phyloP scores from a whole-genome alignment of 2,329 filamentous ascomycete genomes.

The Samsoniella hepiali region DNA sequence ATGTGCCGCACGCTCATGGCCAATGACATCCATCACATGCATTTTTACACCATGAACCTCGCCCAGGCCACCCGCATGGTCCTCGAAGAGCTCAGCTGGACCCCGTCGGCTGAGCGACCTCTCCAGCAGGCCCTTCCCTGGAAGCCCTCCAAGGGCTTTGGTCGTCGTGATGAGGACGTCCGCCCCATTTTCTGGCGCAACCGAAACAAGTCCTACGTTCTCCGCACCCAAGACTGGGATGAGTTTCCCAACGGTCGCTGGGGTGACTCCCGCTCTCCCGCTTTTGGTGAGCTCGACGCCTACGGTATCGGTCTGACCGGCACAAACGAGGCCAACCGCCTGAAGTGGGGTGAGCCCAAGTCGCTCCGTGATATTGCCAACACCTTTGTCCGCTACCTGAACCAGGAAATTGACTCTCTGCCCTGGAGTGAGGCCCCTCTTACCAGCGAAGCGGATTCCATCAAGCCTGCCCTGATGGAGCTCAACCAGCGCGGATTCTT shows the following conservation, averaged over 20 bases:
- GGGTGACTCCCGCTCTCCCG: conserved; percentile 94
- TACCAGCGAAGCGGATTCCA: conserved; percentile 73
- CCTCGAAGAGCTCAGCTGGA: conserved; percentile 80
- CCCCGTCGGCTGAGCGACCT: conserved; percentile 73
- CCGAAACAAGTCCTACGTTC: conserved; percentile 90
- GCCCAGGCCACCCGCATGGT: conserved; percentile 92
- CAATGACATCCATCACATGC: conserved; percentile 79
- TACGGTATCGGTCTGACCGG: conserved; percentile 93
- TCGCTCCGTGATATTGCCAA: conserved; percentile 76
- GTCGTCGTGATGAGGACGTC: conserved; percentile 88
- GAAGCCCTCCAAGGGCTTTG: conserved; percentile 89
- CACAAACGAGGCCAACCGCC: conserved; percentile 92
- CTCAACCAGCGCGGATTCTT: conserved; percentile 85
- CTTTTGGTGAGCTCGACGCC: conserved; percentile 90
- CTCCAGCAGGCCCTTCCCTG: conserved; percentile 90
- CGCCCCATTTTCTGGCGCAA: conserved; percentile 99
- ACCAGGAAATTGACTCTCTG: conserved; percentile 73
- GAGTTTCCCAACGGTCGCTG: conserved; percentile 98
- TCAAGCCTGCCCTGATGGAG: conserved; percentile 72
- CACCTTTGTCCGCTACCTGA: conserved; percentile 81
- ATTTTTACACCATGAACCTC: conserved; percentile 99
- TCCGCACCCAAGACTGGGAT: conserved; percentile 96
- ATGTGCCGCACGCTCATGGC: conserved; percentile 85
- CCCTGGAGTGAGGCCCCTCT: conserved; percentile 95
- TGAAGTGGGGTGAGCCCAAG: conserved; percentile 86